phyloP scores from a whole-genome alignment of 371 early-diverging fungal genomes.

The Blakeslea trispora region DNA sequence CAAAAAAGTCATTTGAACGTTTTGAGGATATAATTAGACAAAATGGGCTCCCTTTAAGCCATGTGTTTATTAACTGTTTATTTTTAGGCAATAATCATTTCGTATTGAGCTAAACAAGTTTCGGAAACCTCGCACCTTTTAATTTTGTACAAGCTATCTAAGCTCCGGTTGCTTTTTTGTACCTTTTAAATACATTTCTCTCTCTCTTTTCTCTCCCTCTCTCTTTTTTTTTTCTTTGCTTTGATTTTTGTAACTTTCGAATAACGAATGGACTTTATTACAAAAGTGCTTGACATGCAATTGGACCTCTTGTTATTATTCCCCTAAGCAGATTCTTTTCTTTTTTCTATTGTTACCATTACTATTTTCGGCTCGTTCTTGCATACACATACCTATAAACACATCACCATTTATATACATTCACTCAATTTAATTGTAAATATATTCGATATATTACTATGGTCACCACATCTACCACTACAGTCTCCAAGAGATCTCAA shows the following conservation, averaged over 20 bases:
- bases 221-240: not conserved
- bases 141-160: not conserved
- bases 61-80: conserved; percentile 1
- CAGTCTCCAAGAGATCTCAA: not conserved
- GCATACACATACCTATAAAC: not conserved
- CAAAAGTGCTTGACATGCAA: not conserved
- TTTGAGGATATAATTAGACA: not conserved
- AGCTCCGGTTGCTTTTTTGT: no score
- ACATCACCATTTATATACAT: no score
- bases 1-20: not conserved
- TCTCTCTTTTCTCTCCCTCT: not conserved
- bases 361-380: not conserved
- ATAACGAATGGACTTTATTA: not conserved
- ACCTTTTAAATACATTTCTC: not conserved
- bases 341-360: not conserved
- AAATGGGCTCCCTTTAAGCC: not conserved
- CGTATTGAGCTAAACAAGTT: not conserved
- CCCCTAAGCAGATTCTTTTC: not conserved
- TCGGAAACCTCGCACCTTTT: not conserved
- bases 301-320: not conserved
- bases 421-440: not conserved
- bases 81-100: not conserved
- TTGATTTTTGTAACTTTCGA: no score
- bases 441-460: not conserved
- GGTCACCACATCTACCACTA: not conserved